phyloP scores from a whole-genome alignment of 805 yeast species.

The Yamadazyma sp. region DNA sequence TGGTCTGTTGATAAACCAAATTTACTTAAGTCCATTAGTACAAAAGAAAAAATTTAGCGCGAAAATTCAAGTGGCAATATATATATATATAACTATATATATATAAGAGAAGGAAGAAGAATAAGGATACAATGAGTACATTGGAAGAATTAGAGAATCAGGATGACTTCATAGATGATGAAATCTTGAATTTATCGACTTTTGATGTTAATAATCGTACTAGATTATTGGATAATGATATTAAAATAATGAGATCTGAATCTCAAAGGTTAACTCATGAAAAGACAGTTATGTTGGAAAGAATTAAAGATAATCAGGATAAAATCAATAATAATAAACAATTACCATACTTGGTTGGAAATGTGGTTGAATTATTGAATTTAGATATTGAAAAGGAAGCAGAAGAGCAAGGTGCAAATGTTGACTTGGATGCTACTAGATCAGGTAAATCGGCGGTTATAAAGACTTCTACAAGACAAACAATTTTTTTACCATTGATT shows the following conservation, averaged over 20 bases:
- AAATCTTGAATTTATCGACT: constrained; percentile 73
- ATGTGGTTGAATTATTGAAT: constrained; percentile 91
- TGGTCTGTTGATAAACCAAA: too few relatives aligned
- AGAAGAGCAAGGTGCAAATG: constrained; percentile 88
- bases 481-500: constrained; percentile 91
- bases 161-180: constrained; percentile 71
- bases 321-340: constrained; percentile 94
- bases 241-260: constrained; percentile 91
- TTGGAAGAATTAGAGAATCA: constrained; percentile 73
- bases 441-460: constrained; percentile 97
- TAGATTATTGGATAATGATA: constrained; percentile 87
- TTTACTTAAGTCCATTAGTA: too few relatives aligned
- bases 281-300: constrained; percentile 85
- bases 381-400: constrained; percentile 82
- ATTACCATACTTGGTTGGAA: constrained; percentile 93
- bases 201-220: constrained; percentile 83
- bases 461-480: constrained; percentile 95
- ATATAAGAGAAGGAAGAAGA: neutral
- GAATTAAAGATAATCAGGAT: constrained; percentile 93
- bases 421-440: constrained; percentile 87
- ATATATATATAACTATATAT: neutral
- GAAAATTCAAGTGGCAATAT: constrained; percentile 6
- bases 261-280: constrained; percentile 88
- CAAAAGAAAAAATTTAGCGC: too few relatives aligned
- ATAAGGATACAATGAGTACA: constrained; percentile 59